Percentiles rank a stretch among this genome's conserved stretches.
Evolutionary conservation across 306 rosid species (phyloP).

Genomic region (Vicia villosa): DNA sequence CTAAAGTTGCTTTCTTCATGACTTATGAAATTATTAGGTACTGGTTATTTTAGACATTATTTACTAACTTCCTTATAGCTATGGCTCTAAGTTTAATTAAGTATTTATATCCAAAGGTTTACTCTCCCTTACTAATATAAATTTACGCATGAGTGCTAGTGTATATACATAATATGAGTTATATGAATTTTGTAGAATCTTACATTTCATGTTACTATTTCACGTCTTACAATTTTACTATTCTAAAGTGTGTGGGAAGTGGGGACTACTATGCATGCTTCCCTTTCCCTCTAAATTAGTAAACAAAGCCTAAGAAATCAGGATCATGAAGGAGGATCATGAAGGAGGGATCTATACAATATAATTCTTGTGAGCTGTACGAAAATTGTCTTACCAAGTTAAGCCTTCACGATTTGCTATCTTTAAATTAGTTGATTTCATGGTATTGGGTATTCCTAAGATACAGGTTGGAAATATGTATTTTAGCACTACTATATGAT

Average conservation of each 20-base stretch:
- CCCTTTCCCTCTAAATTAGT: background rate
- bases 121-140: background rate
- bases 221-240: background rate
- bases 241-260: too few species aligned
- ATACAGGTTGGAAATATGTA: background rate
- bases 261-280: background rate
- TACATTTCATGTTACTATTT: background rate
- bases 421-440: slow-evolving; percentile 2
- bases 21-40: background rate
- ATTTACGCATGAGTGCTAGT: background rate
- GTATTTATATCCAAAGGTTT: background rate
- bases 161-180: background rate
- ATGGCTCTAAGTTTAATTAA: background rate
- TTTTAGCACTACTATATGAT: background rate
- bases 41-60: background rate
- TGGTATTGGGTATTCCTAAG: background rate
- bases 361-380: background rate
- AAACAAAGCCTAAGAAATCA: background rate
- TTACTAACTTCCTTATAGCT: background rate
- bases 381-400: background rate
- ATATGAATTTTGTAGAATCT: background rate
- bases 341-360: background rate
- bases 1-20: background rate
- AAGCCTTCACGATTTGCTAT: background rate
- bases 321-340: slow-evolving; percentile 7